These are phyloP conservation scores for Dactylellina drechsleri DNA, from an alignment of 2,329 filamentous ascomycete genomes.

Conservation along the genomic window DNA sequence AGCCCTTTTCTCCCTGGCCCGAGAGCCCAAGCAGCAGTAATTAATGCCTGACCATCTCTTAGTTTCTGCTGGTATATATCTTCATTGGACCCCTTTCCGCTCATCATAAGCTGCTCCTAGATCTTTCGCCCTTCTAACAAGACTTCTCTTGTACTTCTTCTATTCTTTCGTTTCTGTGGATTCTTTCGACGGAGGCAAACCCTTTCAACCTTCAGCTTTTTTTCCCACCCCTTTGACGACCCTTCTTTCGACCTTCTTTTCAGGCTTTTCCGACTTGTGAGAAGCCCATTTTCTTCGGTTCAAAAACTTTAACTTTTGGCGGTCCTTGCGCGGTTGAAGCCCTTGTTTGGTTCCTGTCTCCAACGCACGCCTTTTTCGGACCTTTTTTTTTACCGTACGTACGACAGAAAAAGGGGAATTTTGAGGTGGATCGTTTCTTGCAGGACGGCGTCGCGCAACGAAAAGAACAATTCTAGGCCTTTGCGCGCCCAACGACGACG, in stretches of 20 bases:
- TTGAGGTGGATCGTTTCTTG: constrained; percentile 52
- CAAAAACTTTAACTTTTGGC: constrained; percentile 20
- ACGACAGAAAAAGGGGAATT: constrained; percentile 53
- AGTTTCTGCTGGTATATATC: constrained; percentile 29
- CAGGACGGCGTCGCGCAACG: constrained; percentile 23
- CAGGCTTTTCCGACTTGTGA: constrained; percentile 51
- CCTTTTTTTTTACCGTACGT: constrained; percentile 1
- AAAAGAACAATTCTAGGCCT: constrained; percentile 28
- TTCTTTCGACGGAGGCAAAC: constrained; percentile 39
- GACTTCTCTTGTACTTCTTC: constrained; percentile 50
- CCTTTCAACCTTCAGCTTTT: constrained; percentile 43
- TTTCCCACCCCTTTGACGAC: constrained; percentile 50
- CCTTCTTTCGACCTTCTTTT: constrained; percentile 58
- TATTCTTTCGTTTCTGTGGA: constrained; percentile 55
- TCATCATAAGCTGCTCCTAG: constrained; percentile 53
- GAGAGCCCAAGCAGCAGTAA: constrained; percentile 7
- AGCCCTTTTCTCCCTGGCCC: constrained; percentile 35
- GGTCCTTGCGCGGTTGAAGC: constrained; percentile 16
- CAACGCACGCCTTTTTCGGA: constrained; percentile 41
- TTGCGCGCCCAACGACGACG: constrained; percentile 1
- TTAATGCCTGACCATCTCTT: too few species aligned
- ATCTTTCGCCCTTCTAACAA: constrained; percentile 54
- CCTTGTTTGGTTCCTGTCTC: constrained; percentile 41
- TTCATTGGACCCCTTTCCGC: constrained; percentile 56
- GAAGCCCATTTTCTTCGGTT: constrained; percentile 2